Base-by-base conservation (phyloP, 805 yeast species). In the Yarrowia osloensis region DNA sequence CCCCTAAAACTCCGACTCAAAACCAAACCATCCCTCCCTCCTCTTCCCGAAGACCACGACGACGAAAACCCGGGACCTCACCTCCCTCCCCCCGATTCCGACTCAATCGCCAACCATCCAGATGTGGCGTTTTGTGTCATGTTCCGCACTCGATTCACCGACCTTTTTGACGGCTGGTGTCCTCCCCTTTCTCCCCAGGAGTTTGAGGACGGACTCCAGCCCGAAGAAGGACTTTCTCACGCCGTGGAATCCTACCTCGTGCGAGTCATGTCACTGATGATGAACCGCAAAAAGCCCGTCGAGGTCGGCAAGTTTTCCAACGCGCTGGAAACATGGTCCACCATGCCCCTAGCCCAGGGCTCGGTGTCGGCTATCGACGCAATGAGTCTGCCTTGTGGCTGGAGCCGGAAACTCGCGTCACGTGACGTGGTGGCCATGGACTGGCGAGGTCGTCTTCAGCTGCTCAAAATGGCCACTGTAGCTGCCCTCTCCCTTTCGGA, bases 241-340 rank as follows among this genome's bases (percentile, higher is more conserved):
- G 74, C 70, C 1, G 77, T 78, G 28, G 74, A 74, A 55, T 66
- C 71, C 12, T 74, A 78, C 55, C 65, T 79, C 65, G 74, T 76
- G 31, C 70, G 79, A 21, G 70, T 78, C 37, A 70, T 79, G 46
- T 73, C 74, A 15, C 73, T 78, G 6, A 76, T 76, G 17, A 71
- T 79, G 31, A 80, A 80, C 68, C 75, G 82, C 54, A 79, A 79
- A 66, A 79, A 79, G 68, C 76, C 74, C 31, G 73, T 80, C 61
- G 82, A 79, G 71, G 70, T 71, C 8, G 79, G 77, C 11, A 70
- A 73, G 46, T 80, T 75, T 68, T 69, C 70, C 21, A 71, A 80
- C 17, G 80, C 82, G 4, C 70, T 80, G 26, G 79, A 78, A 33
- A 81, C 80, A 68, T 73, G 78, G 7, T 74, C 76, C 28, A 65